These are phyloP conservation scores for Boletellus dicymbophilus DNA, from an alignment of 1,284 basidiomycete species.

Conservation along the genomic window DNA sequence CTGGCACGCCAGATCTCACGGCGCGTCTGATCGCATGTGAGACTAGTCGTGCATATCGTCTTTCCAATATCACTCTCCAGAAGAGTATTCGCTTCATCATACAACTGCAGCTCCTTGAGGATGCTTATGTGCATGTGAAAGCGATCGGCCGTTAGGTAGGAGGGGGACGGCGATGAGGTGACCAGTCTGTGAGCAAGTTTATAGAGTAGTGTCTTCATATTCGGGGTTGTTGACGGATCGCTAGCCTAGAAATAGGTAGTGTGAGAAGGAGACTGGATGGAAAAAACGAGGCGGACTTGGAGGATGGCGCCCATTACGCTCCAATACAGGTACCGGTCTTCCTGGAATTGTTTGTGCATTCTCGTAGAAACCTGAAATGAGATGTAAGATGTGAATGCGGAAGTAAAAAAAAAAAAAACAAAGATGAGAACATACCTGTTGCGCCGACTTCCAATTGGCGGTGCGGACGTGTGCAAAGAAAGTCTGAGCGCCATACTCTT, in stretches of 20 bases:
- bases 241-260: slow-evolving; percentile 49
- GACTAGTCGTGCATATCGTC: slow-evolving; percentile 65
- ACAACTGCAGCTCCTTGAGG: slow-evolving; percentile 65
- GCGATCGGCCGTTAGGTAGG: slow-evolving; percentile 68
- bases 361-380: slow-evolving; percentile 62
- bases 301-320: slow-evolving; percentile 77
- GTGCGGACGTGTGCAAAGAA: slow-evolving; percentile 82
- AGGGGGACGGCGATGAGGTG: slow-evolving; percentile 57
- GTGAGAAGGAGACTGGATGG: slow-evolving; percentile 14
- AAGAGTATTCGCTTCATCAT: slow-evolving; percentile 71
- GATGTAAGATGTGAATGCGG: slow-evolving; percentile 5
- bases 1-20: slow-evolving; percentile 65
- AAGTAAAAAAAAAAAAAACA: neutral
- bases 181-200: slow-evolving; percentile 73
- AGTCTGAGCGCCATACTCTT: slow-evolving; percentile 79
- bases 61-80: slow-evolving; percentile 68
- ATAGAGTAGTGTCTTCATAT: slow-evolving; percentile 67
- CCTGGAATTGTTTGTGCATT: slow-evolving; percentile 77
- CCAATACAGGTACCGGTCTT: slow-evolving; percentile 84
- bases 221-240: slow-evolving; percentile 56
- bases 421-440: slow-evolving; percentile 69
- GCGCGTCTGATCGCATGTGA: slow-evolving; percentile 74
- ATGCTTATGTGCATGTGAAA: slow-evolving; percentile 75
- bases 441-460: slow-evolving; percentile 78
- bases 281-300: slow-evolving; percentile 49